Conservation (phyloP, 352 stramenopile genomes). For the Phytophthora hybrid region DNA sequence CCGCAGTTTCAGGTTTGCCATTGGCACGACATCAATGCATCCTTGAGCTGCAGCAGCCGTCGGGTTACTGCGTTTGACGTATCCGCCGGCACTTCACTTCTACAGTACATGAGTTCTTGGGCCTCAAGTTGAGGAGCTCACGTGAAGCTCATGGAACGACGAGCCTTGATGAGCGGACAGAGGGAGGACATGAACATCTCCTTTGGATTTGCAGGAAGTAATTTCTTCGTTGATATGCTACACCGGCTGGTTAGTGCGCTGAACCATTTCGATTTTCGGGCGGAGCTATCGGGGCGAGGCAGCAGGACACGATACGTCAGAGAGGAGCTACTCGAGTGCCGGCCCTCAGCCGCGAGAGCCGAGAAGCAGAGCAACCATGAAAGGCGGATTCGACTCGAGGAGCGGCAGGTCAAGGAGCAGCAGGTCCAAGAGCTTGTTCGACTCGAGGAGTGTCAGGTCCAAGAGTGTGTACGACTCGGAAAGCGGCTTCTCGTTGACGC, state of each 20-base stretch:
- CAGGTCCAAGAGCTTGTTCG: constrained; percentile 20
- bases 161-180: constrained; percentile 15
- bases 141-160: constrained; percentile 18
- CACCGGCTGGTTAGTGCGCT: constrained; percentile 30
- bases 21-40: neutral
- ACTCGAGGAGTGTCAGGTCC: constrained; percentile 5
- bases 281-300: constrained; percentile 13
- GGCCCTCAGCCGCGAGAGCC: constrained; percentile 15
- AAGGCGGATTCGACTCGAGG: constrained; percentile 16
- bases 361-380: constrained; percentile 28
- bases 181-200: constrained; percentile 6
- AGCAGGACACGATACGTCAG: constrained; percentile 25
- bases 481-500: constrained; percentile 46
- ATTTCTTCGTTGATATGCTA: constrained; percentile 19
- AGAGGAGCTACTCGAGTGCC: constrained; percentile 10
- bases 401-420: neutral
- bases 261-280: constrained; percentile 37
- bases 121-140: neutral
- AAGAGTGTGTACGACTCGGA: constrained; percentile 38
- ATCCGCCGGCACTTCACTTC: too few relatives aligned
- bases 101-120: too few relatives aligned
- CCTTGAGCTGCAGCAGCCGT: neutral
- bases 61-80: too few relatives aligned
- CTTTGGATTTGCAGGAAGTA: constrained; percentile 30
- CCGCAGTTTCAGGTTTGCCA: neutral